Evolutionary conservation across 441 rosid genomes (phyloP).

Genomic region (Daphne laureola): DNA sequence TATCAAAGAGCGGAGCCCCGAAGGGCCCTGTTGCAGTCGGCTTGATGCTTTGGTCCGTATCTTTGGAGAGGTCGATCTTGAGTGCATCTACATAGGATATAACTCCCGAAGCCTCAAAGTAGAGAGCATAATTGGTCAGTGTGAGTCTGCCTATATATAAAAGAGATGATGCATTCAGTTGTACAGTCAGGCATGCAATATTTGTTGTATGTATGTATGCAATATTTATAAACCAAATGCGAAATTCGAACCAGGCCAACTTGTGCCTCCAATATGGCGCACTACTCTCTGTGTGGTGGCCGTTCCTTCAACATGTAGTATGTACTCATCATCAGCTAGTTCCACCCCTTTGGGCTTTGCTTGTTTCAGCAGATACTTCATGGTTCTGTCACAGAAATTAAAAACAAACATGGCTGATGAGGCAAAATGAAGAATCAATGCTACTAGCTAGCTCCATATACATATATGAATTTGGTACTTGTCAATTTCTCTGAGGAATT

Average conservation of each 20-base stretch:
- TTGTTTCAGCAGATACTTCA: slow-evolving; percentile 72
- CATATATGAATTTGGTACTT: slow-evolving; percentile 26
- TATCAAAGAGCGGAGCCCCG: slow-evolving; percentile 95
- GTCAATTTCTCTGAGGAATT: slow-evolving; percentile 66
- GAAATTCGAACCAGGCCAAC: slow-evolving; percentile 75
- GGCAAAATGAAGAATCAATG: too few relatives aligned
- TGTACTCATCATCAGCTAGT: slow-evolving; percentile 76
- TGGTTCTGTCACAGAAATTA: slow-evolving; percentile 33
- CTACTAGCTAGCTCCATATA: too few relatives aligned
- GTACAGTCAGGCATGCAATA: background rate
- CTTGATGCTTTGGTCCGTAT: slow-evolving; percentile 35
- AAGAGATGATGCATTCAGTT: background rate
- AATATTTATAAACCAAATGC: background rate
- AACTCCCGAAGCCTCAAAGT: slow-evolving; percentile 82
- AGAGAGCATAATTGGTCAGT: slow-evolving; percentile 80
- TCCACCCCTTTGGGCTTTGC: slow-evolving; percentile 58
- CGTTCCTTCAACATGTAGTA: slow-evolving; percentile 94
- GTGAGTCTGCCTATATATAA: slow-evolving; percentile 82
- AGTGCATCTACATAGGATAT: slow-evolving; percentile 72
- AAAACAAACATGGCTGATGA: background rate
- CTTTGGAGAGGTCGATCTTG: slow-evolving; percentile 69
- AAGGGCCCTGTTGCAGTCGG: slow-evolving; percentile 89
- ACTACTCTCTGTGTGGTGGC: slow-evolving; percentile 74
- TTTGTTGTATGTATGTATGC: background rate
- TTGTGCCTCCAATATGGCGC: slow-evolving; percentile 78